phyloP scores from a whole-genome alignment of 1,284 basidiomycete species.

The Irpex sp. region DNA sequence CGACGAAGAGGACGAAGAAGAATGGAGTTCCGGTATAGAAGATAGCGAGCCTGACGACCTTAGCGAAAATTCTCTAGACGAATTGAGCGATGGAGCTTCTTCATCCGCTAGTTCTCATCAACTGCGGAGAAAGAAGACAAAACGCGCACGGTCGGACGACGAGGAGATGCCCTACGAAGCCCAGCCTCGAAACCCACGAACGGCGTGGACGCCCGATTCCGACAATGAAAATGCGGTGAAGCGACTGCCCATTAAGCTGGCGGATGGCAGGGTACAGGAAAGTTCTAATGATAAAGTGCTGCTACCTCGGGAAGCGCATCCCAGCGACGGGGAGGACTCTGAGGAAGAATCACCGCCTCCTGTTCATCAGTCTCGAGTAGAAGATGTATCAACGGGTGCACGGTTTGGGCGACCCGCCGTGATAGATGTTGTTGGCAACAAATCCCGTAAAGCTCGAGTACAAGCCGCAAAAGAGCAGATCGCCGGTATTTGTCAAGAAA shows the following conservation, averaged over 20 bases:
- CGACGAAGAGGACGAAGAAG: conserved; percentile 49
- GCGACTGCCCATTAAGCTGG: conserved; percentile 83
- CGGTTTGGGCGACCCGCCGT: conserved; percentile 82
- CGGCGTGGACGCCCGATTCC: conserved; percentile 41
- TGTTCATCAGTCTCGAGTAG: conserved; percentile 29
- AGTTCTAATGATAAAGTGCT: conserved; percentile 31
- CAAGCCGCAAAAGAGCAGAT: conserved; percentile 88
- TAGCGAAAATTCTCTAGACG: conserved; percentile 23
- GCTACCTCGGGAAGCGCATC: conserved; percentile 28
- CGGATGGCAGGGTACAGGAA: conserved; percentile 70
- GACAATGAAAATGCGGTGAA: conserved; percentile 51
- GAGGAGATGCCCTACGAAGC: conserved; percentile 72
- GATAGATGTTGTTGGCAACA: conserved; percentile 66
- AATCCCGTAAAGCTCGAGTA: conserved; percentile 67
- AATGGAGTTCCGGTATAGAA: conserved; percentile 49
- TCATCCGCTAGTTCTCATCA: conserved; percentile 18
- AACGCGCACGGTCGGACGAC: conserved; percentile 38
- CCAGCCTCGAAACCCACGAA: conserved; percentile 47
- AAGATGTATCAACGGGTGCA: conserved; percentile 73
- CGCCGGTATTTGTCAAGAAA: conserved; percentile 85
- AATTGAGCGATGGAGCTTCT: conserved; percentile 15
- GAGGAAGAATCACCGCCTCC: conserved; percentile 20
- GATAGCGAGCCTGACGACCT: conserved; percentile 27
- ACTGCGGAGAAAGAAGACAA: conserved; percentile 16
- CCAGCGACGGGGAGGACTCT: conserved; percentile 34